These are phyloP conservation scores for Mycosphaerella arachidis DNA, from an alignment of 2,329 filamentous ascomycete species.

Conservation along the genomic window DNA sequence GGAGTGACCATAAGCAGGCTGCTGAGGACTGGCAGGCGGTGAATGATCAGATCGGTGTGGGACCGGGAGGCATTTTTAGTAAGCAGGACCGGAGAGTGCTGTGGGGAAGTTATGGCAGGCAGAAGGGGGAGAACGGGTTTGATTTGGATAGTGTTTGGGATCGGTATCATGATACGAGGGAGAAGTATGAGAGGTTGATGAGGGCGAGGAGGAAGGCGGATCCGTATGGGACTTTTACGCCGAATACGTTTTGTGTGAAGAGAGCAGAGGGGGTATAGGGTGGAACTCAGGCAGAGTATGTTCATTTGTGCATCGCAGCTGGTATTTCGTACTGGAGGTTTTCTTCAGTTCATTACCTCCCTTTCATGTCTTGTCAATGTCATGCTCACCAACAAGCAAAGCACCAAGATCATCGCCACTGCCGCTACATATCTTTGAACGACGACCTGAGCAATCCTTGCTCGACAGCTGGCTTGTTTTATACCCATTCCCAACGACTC, in stretches of 20 bases:
- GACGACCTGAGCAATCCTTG: no score
- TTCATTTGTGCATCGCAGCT: not conserved
- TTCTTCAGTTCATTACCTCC: no score
- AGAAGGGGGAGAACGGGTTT: slow-evolving; percentile 22
- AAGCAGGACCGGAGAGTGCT: slow-evolving; percentile 38
- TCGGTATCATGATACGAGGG: slow-evolving; percentile 35
- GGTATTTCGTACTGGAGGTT: not conserved
- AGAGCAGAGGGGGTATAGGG: slow-evolving; percentile 1
- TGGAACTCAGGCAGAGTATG: no score
- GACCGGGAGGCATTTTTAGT: slow-evolving; percentile 34
- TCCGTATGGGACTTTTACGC: slow-evolving; percentile 37
- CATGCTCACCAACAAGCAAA: no score
- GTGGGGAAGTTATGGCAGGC: slow-evolving; percentile 39
- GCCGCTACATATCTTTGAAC: no score
- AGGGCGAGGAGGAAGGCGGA: slow-evolving; percentile 32
- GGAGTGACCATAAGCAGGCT: slow-evolving; percentile 28
- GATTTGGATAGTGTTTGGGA: slow-evolving; percentile 36
- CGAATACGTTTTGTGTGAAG: slow-evolving; percentile 34
- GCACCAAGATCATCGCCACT: no score
- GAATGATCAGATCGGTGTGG: slow-evolving; percentile 36
- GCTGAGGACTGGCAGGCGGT: slow-evolving; percentile 42
- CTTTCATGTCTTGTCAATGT: no score
- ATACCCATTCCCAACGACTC: no score
- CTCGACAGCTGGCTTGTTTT: no score
- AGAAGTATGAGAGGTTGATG: slow-evolving; percentile 34